Percentiles rank a stretch among this genome's conserved stretches.
Evolutionary conservation across 2,329 filamentous ascomycete species (phyloP).

Genomic region (Phialocephala subalpina): DNA sequence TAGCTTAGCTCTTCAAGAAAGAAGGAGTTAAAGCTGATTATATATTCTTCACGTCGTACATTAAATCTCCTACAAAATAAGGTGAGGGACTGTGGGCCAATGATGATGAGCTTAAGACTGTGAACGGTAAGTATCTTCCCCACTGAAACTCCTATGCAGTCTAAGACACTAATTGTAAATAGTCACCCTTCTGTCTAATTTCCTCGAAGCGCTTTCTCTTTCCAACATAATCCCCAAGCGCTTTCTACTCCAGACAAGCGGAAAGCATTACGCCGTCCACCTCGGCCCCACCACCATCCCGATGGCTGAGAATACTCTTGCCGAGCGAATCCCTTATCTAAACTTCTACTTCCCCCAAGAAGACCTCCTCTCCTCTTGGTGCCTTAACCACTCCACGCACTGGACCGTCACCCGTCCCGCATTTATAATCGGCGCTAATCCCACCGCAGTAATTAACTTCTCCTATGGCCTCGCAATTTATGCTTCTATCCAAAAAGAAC

Average conservation of each 20-base stretch:
- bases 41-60: conserved; percentile 29
- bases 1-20: conserved; percentile 20
- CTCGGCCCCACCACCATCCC: conserved; percentile 39
- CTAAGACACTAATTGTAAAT: not conserved
- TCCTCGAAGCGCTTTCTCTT: conserved; percentile 28
- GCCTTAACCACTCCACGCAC: conserved; percentile 9
- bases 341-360: conserved; percentile 36
- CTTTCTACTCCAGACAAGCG: conserved; percentile 43
- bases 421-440: conserved; percentile 30
- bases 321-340: conserved; percentile 4
- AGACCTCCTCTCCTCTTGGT: conserved; percentile 24
- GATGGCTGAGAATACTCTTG: conserved; percentile 30
- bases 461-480: conserved; percentile 31
- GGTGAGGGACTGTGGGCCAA: conserved; percentile 24
- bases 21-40: conserved; percentile 25
- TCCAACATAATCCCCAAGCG: conserved; percentile 27
- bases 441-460: conserved; percentile 39
- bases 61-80: conserved; percentile 24
- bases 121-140: conserved; percentile 22
- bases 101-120: conserved; percentile 22
- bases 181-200: conserved; percentile 28
- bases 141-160: no score
- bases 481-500: conserved; percentile 42
- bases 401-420: conserved; percentile 30
- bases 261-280: conserved; percentile 45